These are phyloP conservation scores for Colletotrichum tanaceti DNA, from an alignment of 2,329 filamentous ascomycete species.

Conservation along the genomic window DNA sequence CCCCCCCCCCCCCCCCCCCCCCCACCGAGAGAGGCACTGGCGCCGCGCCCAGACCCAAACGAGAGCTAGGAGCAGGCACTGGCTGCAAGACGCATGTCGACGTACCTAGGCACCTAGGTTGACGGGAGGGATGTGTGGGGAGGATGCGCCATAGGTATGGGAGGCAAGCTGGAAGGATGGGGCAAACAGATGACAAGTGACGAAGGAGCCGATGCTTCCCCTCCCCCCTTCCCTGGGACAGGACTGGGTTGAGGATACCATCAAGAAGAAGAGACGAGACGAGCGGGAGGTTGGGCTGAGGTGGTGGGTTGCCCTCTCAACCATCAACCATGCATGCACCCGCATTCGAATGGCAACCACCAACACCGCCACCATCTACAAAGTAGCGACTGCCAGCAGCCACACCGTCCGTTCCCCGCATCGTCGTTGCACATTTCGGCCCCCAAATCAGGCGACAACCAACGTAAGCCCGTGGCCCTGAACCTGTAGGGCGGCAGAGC, in stretches of 20 bases:
- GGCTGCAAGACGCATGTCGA: conserved; percentile 8
- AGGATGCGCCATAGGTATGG: conserved; percentile 3
- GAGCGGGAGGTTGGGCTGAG: not conserved
- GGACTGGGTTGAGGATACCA: not conserved
- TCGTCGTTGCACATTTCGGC: not conserved
- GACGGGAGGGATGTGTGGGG: conserved; percentile 5
- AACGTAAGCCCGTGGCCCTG: not conserved
- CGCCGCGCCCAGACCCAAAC: conserved; percentile 18
- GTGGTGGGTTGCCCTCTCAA: conserved; percentile 13
- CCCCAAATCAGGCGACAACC: not conserved
- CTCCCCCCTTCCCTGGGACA: not conserved
- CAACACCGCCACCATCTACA: not conserved
- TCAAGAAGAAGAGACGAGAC: not conserved
- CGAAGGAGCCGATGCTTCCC: too few species aligned
- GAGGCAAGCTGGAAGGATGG: not conserved
- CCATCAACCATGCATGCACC: not conserved
- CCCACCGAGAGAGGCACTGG: conserved; percentile 25
- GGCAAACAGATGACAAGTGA: conserved; percentile 5
- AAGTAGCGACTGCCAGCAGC: too few species aligned
- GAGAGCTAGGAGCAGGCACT: conserved; percentile 24
- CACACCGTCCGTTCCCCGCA: not conserved
- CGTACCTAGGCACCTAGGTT: too few species aligned
- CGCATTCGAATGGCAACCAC: not conserved
- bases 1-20: too few species aligned
- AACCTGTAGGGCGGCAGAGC: too few species aligned